Conservation (phyloP, 164 flowering plant species). For the Hamamelis virginiana region DNA sequence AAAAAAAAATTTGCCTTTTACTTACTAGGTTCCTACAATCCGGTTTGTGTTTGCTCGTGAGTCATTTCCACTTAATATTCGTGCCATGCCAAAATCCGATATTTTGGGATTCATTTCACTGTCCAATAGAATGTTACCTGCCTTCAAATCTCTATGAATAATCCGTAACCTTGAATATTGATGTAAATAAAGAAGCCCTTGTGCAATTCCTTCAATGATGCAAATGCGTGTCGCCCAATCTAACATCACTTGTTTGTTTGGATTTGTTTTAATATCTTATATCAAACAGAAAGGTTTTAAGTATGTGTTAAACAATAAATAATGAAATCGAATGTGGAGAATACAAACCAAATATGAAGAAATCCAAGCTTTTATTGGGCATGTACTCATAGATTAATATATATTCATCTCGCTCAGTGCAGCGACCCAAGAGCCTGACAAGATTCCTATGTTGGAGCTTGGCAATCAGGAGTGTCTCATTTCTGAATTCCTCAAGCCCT, state of each 20-base stretch:
- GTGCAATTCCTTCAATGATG: slow-evolving; percentile 24
- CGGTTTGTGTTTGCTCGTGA: too few relatives aligned
- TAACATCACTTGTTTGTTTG: slow-evolving; percentile 1
- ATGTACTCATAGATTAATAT: neutral
- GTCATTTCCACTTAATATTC: too few relatives aligned
- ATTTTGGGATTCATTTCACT: too few relatives aligned
- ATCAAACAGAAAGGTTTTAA: too few relatives aligned
- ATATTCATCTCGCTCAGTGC: slow-evolving; percentile 7
- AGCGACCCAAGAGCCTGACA: slow-evolving; percentile 26
- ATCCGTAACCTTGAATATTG: slow-evolving; percentile 22
- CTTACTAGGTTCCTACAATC: too few relatives aligned
- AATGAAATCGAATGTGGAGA: neutral
- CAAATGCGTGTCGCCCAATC: slow-evolving; percentile 19
- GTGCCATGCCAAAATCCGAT: too few relatives aligned
- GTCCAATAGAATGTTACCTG: slow-evolving; percentile 6
- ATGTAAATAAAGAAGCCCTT: slow-evolving; percentile 25
- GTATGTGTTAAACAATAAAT: too few relatives aligned
- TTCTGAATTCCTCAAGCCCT: slow-evolving; percentile 4
- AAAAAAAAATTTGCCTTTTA: too few relatives aligned
- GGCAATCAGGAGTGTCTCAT: neutral
- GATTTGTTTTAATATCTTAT: slow-evolving; percentile 7
- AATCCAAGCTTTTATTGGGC: slow-evolving; percentile 12
- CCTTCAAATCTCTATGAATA: slow-evolving; percentile 25
- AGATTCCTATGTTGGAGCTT: slow-evolving; percentile 7
- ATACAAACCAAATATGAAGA: neutral